These are phyloP conservation scores for Vitis riparia DNA, from an alignment of 164 flowering plant genomes.

Conservation along the genomic window DNA sequence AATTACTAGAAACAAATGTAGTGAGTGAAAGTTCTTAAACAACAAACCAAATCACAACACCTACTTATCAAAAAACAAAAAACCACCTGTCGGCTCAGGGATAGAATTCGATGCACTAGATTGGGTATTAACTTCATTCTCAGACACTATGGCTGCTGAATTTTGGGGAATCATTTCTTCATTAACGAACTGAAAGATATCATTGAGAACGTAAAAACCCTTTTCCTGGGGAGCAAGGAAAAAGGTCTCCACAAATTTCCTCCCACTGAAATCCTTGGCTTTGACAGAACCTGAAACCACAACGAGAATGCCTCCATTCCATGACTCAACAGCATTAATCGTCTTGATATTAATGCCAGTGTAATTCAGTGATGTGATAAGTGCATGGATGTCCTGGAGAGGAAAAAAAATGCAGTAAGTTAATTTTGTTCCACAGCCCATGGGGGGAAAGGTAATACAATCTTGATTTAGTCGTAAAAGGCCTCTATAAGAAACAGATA, in stretches of 20 bases:
- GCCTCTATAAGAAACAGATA: too few species aligned
- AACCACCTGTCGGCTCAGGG: slow-evolving; percentile 63
- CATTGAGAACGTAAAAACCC: slow-evolving; percentile 90
- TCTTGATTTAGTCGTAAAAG: too few species aligned
- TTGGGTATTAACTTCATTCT: slow-evolving; percentile 39
- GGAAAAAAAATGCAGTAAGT: background rate
- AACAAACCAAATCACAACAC: background rate
- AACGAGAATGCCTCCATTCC: slow-evolving; percentile 79
- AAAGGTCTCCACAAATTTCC: slow-evolving; percentile 80
- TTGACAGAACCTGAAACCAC: slow-evolving; percentile 81
- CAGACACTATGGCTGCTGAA: slow-evolving; percentile 37
- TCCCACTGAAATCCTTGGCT: slow-evolving; percentile 45
- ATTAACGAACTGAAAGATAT: slow-evolving; percentile 76
- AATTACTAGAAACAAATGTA: background rate
- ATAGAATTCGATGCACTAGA: slow-evolving; percentile 39
- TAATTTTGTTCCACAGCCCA: too few species aligned
- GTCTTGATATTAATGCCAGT: slow-evolving; percentile 77
- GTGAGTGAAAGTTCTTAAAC: background rate
- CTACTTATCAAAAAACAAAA: background rate
- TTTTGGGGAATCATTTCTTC: slow-evolving; percentile 56
- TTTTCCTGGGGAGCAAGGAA: slow-evolving; percentile 96
- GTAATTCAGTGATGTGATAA: slow-evolving; percentile 66
- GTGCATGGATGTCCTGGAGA: slow-evolving; percentile 76
- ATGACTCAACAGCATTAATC: slow-evolving; percentile 75
- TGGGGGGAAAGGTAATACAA: too few species aligned